These are phyloP conservation scores for Globisporangium viniferum DNA, from an alignment of 352 stramenopile genomes.

Conservation along the genomic window DNA sequence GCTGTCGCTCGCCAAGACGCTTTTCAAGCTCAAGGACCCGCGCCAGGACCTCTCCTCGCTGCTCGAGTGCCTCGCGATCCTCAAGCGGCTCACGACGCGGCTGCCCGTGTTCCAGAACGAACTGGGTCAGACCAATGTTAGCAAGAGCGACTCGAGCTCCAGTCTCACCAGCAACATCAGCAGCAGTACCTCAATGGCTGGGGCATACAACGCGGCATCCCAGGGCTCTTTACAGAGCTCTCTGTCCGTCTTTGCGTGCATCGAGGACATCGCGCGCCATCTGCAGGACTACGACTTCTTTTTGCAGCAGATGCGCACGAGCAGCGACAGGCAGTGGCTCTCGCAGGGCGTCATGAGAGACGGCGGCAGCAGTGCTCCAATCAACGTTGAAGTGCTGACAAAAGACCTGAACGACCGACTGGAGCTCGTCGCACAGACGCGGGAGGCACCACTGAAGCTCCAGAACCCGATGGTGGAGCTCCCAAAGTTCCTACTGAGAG, in stretches of 20 bases:
- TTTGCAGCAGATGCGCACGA: constrained; percentile 30
- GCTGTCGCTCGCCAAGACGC: constrained; percentile 36
- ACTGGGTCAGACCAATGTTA: not conserved
- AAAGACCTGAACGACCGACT: constrained; percentile 37
- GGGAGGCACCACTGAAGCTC: constrained; percentile 25
- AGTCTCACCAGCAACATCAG: constrained; percentile 14
- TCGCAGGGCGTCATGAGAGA: not conserved
- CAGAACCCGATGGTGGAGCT: constrained; percentile 31
- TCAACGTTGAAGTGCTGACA: constrained; percentile 32
- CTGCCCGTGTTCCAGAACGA: constrained; percentile 29
- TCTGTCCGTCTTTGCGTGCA: constrained; percentile 39
- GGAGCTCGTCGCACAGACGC: constrained; percentile 26
- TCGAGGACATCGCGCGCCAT: constrained; percentile 52
- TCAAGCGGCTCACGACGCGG: constrained; percentile 29
- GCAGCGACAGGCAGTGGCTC: constrained; percentile 14
- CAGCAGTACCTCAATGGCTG: constrained; percentile 8
- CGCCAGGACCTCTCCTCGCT: constrained; percentile 44
- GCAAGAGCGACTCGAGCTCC: constrained; percentile 19
- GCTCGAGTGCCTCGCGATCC: constrained; percentile 51
- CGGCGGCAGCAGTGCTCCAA: not conserved
- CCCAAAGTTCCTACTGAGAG: constrained; percentile 21
- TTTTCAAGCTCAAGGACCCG: constrained; percentile 58
- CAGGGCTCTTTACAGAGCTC: constrained; percentile 21
- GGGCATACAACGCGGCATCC: constrained; percentile 14
- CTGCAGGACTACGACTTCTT: constrained; percentile 68